Percentiles rank a stretch among this genome's conserved stretches.
Evolutionary conservation across 1,284 basidiomycete genomes (phyloP).

Genomic region (Marasmius sp.): DNA sequence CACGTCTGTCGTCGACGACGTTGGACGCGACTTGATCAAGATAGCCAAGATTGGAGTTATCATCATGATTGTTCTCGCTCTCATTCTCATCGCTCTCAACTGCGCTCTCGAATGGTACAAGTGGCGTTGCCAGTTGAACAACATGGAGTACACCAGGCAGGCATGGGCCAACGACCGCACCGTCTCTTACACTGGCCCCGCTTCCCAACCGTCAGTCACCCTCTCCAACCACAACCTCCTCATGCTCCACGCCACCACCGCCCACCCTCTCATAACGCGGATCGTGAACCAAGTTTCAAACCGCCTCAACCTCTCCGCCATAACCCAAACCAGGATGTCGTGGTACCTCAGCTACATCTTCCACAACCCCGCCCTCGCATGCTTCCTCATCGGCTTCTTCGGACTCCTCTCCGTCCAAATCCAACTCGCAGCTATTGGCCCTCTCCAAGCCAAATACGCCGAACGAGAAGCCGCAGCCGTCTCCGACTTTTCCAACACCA

Average conservation of each 20-base stretch:
- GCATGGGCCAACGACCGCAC: slow-evolving; percentile 76
- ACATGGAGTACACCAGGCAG: slow-evolving; percentile 68
- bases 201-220: slow-evolving; percentile 48
- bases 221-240: slow-evolving; percentile 76
- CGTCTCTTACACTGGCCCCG: slow-evolving; percentile 38
- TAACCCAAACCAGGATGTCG: slow-evolving; percentile 62
- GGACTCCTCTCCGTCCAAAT: slow-evolving; percentile 88
- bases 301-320: slow-evolving; percentile 52
- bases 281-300: slow-evolving; percentile 56
- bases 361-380: slow-evolving; percentile 86
- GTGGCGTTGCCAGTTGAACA: slow-evolving; percentile 65
- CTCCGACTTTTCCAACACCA: slow-evolving; percentile 66
- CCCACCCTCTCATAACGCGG: slow-evolving; percentile 71
- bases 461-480: slow-evolving; percentile 59
- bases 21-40: slow-evolving; percentile 74
- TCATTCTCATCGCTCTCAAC: slow-evolving; percentile 65
- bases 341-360: slow-evolving; percentile 91
- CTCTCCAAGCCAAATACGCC: slow-evolving; percentile 65
- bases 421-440: slow-evolving; percentile 77
- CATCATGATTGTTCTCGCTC: slow-evolving; percentile 61
- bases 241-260: slow-evolving; percentile 62
- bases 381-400: slow-evolving; percentile 87
- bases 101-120: slow-evolving; percentile 79
- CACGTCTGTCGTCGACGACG: slow-evolving; percentile 80
- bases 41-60: slow-evolving; percentile 76